Evolutionary conservation across 179 eudicot species (phyloP).

Genomic region (Carnegiea gigantea): DNA sequence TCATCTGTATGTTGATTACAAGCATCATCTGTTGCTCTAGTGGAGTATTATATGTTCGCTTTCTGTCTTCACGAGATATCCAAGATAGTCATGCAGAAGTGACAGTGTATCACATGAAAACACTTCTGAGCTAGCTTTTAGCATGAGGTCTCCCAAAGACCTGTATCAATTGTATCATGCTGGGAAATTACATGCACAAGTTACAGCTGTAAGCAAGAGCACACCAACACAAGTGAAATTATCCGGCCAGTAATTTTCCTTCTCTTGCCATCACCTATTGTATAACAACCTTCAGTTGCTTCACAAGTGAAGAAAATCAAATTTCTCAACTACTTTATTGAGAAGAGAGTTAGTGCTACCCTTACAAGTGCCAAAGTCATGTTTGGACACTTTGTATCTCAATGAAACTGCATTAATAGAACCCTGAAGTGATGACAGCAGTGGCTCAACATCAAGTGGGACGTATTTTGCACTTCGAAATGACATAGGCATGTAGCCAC

Average conservation of each 20-base stretch:
- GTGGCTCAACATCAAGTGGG: slow-evolving; percentile 82
- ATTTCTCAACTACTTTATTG: slow-evolving; percentile 35
- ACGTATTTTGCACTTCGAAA: slow-evolving; percentile 78
- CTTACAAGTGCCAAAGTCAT: slow-evolving; percentile 31
- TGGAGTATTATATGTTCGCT: too few species aligned
- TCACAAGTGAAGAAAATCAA: slow-evolving; percentile 48
- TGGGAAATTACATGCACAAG: slow-evolving; percentile 52
- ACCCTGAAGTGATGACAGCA: slow-evolving; percentile 79
- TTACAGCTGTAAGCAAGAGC: slow-evolving; percentile 43
- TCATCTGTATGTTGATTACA: too few species aligned
- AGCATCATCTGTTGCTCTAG: too few species aligned
- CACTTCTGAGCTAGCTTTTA: too few species aligned
- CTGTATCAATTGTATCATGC: slow-evolving; percentile 7
- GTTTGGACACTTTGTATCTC: slow-evolving; percentile 35
- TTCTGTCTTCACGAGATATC: too few species aligned
- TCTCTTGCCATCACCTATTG: slow-evolving; percentile 58
- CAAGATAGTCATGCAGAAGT: too few species aligned
- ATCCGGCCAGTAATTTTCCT: slow-evolving; percentile 90
- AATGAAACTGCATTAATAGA: slow-evolving; percentile 71
- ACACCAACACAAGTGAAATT: slow-evolving; percentile 52
- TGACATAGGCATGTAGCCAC: slow-evolving; percentile 61
- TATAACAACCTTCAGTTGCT: slow-evolving; percentile 45
- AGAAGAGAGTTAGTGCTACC: slow-evolving; percentile 42
- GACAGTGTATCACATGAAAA: too few species aligned
- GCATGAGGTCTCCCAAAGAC: too few species aligned